Evolutionary conservation across 805 yeast genomes (phyloP), one percentile per base, ranked within the genome.

Genomic region (Schwanniomyces yamadae): DNA sequence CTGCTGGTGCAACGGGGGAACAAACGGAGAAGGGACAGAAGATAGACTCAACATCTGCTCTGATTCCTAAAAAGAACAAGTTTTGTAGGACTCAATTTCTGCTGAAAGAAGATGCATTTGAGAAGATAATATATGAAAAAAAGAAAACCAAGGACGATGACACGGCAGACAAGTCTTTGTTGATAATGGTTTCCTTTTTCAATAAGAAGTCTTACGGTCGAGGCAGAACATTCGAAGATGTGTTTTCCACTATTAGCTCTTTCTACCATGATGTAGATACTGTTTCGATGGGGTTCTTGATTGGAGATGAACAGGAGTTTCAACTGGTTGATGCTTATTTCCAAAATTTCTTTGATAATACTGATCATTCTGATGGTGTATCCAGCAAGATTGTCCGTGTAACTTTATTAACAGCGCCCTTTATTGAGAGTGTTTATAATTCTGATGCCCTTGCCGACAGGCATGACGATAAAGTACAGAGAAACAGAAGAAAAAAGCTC

Each of bases 181-280:
- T 55, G 11, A 31, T 59, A 10, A 35, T 57, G 18, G 46, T 59
- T 7, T 44, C 57, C 8, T 51, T 66, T n/a, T 66, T 59, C 1
- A 46, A 46, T 34, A 41, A 42, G 8, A 44, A 35, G 5, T 52
- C 73, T 4, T 73, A 66, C 34, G 77, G 77, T 1, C 40, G 40
- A 4, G 56, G 43, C 3, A 53, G 68, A 21, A 32, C 45, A 1
- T 58, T 71, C 32, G 31, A 34, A 1, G 66, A 66, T 36, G 63
- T 66, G 28, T 47, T 69, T 31, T 35, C 50, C 2, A 54, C 63
- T 1, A 38, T 71, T 15, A 33, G 37, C 6, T 21, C 54, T 2
- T 45, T 69, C 14, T 54, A 54, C 50, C 3, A 18, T 4, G 31
- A 52, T 32, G 40, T 33, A 44, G 19, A 52, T 57, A 21, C 53